Conservation (phyloP, 2,329 filamentous ascomycete genomes). For the Pseudocercospora fuligena region DNA sequence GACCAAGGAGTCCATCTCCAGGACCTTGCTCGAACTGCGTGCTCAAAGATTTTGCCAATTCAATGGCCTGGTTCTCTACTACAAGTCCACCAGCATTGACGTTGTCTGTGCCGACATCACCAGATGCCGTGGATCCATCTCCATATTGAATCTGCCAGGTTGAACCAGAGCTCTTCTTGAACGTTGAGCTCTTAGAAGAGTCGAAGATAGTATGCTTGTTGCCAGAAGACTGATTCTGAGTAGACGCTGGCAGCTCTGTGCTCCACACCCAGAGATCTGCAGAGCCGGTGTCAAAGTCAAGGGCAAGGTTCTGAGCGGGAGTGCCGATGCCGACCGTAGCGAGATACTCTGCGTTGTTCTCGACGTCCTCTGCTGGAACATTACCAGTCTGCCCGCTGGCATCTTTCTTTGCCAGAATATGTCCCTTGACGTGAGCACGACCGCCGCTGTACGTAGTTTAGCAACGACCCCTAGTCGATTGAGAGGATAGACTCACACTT, state of each 20-base stretch:
- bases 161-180: conserved; percentile 54
- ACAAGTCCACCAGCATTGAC: conserved; percentile 65
- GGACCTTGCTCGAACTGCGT: conserved; percentile 59
- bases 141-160: conserved; percentile 71
- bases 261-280: conserved; percentile 64
- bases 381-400: conserved; percentile 35
- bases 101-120: conserved; percentile 68
- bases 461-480: not conserved
- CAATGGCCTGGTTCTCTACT: conserved; percentile 67
- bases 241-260: conserved; percentile 27
- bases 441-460: conserved; percentile 45
- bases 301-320: conserved; percentile 58
- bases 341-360: conserved; percentile 70
- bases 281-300: conserved; percentile 72
- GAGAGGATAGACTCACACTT: conserved; percentile 36
- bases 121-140: conserved; percentile 68
- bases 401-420: conserved; percentile 55
- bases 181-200: conserved; percentile 64
- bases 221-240: conserved; percentile 14
- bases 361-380: conserved; percentile 59
- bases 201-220: conserved; percentile 61
- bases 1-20: conserved; percentile 69
- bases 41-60: conserved; percentile 66
- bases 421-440: conserved; percentile 50
- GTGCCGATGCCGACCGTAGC: conserved; percentile 67